Evolutionary conservation across 2,329 filamentous ascomycete species (phyloP).

Genomic region (Penicillium sp.): DNA sequence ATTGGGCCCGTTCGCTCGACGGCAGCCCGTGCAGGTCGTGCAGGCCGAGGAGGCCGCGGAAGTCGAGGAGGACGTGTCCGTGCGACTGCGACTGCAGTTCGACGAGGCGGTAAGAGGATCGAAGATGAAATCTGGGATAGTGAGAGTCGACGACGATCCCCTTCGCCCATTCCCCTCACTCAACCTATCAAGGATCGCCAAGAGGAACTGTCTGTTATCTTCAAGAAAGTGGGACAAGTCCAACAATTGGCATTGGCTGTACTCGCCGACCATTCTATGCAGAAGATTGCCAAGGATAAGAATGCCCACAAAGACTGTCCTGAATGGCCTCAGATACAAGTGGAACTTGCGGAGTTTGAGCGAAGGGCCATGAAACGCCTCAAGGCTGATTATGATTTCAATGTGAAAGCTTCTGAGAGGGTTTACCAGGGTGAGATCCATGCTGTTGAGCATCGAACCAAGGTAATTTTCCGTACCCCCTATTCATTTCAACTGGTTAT

Average conservation of each 20-base stretch:
- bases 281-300: conserved; percentile 41
- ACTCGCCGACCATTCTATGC: conserved; percentile 40
- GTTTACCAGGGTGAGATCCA: conserved; percentile 33
- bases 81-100: conserved; percentile 18
- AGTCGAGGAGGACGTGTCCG: conserved; percentile 30
- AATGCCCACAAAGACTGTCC: conserved; percentile 41
- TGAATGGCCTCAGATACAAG: conserved; percentile 39
- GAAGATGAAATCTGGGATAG: conserved; percentile 29
- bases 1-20: conserved; percentile 15
- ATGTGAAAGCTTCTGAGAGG: conserved; percentile 30
- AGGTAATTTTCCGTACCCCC: conserved; percentile 22
- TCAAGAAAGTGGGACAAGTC: conserved; percentile 41
- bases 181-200: conserved; percentile 43
- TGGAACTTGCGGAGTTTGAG: conserved; percentile 30
- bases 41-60: conserved; percentile 19
- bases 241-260: conserved; percentile 43
- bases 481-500: too few relatives aligned
- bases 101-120: conserved; percentile 22
- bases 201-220: conserved; percentile 43
- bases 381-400: conserved; percentile 34
- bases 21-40: conserved; percentile 10
- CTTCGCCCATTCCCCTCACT: conserved; percentile 37
- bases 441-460: conserved; percentile 33
- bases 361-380: conserved; percentile 27
- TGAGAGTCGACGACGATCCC: conserved; percentile 34